Evolutionary conservation across 2,329 filamentous ascomycete genomes (phyloP), one percentile per base, ranked within the genome.

Genomic region (Leptographium radiaticola): DNA sequence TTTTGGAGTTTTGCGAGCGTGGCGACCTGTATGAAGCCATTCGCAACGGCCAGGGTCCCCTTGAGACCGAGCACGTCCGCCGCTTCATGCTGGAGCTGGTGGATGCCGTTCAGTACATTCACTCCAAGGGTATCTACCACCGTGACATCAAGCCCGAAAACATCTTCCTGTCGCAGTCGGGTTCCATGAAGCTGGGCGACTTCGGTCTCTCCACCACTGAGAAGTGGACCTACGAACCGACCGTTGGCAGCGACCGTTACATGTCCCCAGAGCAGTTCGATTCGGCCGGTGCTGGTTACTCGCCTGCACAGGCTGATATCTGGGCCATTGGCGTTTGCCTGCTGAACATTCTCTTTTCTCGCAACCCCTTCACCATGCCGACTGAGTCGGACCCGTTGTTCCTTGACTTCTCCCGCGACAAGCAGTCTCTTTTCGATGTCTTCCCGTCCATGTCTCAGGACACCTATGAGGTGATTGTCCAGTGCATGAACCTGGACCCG

Each of bases 141-240:
- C 87, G 93, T 57, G 93, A 98, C 69, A 96, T 98, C 80, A 98
- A 98, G 74, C 93, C 93, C 0, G 93, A 98, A 77, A 98, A 98
- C 75, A 95, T 98, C 69, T 97, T 98, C 68, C 77, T 98, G 59
- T 87, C 84, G 56, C 80, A 90, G 57, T 80, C 85, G 61, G 91
- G 91, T 53, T 79, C 84, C 42, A 87, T 97, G 86, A 98, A 98
- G 73, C 82, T 98, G 39, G 93, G 93, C 64, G 93, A 98, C 69
- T 95, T 97, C 67, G 93, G 93, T 53, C 76, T 98, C 58, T 90
- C 90, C 51, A 96, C 91, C 12, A 87, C 83, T 8, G 89, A 95
- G 57, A 76, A 83, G 62, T 95, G 89, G 89, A 94, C 88, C 30
- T 86, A 86, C 63, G 93, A 98, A 74, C 84, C 86, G 59, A 93